Evolutionary conservation across 306 rosid genomes (phyloP).

Genomic region (Albizia julibrissin): DNA sequence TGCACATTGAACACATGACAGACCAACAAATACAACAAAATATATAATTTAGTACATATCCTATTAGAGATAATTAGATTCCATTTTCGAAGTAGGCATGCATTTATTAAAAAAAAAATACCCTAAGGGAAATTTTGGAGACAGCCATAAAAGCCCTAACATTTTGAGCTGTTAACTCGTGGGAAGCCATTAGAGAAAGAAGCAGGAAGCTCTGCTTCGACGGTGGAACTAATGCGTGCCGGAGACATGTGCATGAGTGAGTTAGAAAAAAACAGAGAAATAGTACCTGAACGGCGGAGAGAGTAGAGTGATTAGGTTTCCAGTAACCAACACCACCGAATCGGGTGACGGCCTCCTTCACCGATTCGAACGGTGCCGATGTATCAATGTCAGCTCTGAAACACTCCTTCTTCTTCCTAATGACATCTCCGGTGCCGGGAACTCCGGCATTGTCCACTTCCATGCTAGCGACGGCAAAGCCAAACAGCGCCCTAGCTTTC

Average conservation of each 20-base stretch:
- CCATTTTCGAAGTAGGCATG: neutral
- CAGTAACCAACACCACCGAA: conserved; percentile 82
- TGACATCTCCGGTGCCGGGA: neutral
- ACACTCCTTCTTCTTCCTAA: conserved; percentile 4
- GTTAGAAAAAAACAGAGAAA: neutral
- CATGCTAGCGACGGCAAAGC: neutral
- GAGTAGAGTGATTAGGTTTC: conserved; percentile 56
- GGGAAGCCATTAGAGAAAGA: conserved; percentile 10
- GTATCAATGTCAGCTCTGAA: conserved; percentile 77
- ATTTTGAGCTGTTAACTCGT: neutral
- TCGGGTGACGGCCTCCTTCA: conserved; percentile 68
- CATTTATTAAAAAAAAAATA: neutral
- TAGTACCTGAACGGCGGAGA: conserved; percentile 43
- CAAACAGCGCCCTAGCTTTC: neutral
- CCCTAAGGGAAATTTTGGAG: neutral
- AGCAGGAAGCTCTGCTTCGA: neutral
- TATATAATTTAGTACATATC: neutral
- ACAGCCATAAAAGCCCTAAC: neutral
- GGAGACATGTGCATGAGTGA: neutral
- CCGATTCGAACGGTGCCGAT: conserved; percentile 81
- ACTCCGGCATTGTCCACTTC: neutral
- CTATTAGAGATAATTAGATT: neutral
- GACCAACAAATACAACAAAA: neutral
- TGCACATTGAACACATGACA: too few relatives aligned
- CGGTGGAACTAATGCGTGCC: neutral